These are phyloP conservation scores for Eugenia klotzschiana DNA, from an alignment of 441 rosid genomes.

Conservation along the genomic window DNA sequence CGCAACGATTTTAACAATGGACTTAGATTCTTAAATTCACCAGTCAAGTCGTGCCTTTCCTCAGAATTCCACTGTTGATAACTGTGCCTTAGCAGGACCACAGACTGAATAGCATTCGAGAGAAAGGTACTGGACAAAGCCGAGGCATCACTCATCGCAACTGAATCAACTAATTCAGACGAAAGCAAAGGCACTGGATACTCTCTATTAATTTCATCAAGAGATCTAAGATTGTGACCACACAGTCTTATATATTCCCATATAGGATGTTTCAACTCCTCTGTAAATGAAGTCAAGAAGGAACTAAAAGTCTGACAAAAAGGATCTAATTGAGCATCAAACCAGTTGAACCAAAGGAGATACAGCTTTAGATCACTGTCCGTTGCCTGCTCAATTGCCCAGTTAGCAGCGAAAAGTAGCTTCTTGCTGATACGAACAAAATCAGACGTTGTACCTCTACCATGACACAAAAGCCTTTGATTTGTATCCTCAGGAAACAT, in stretches of 20 bases:
- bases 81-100: conserved; percentile 54
- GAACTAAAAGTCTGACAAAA: conserved; percentile 23
- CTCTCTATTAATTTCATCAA: conserved; percentile 20
- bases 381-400: conserved; percentile 82
- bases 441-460: conserved; percentile 11
- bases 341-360: conserved; percentile 26
- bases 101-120: conserved; percentile 43
- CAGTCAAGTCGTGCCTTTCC: conserved; percentile 18
- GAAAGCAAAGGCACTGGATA: conserved; percentile 45
- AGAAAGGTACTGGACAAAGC: conserved; percentile 18
- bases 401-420: conserved; percentile 55
- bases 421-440: conserved; percentile 27
- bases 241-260: conserved; percentile 42
- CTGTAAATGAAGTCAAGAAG: conserved; percentile 30
- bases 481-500: conserved; percentile 36
- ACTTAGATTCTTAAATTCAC: conserved; percentile 22
- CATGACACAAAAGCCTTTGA: conserved; percentile 8
- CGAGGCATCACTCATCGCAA: conserved; percentile 18
- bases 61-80: conserved; percentile 71
- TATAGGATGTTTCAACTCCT: conserved; percentile 62
- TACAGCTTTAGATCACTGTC: conserved; percentile 53
- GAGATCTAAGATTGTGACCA: conserved; percentile 32
- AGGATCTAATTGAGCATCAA: conserved; percentile 39
- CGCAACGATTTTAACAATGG: conserved; percentile 49
- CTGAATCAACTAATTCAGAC: conserved; percentile 36